A percentile compares a stretch with the other conserved stretches of the same genome.
These are phyloP conservation scores for Mycena alexandri DNA, from an alignment of 768 basidiomycete species.

Conservation along the genomic window DNA sequence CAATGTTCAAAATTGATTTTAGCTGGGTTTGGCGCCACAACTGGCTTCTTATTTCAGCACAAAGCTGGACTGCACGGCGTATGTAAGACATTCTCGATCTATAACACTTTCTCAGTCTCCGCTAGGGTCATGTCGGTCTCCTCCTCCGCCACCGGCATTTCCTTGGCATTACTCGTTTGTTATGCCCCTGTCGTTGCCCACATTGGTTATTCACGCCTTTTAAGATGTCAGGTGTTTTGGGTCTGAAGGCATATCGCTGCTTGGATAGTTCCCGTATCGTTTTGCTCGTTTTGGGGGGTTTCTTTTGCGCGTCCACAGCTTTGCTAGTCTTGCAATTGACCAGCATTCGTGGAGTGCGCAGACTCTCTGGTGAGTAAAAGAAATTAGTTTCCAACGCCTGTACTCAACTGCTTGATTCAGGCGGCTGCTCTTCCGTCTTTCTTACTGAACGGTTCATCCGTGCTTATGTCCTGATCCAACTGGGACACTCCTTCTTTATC, in stretches of 20 bases:
- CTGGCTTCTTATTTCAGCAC: conserved; percentile 61
- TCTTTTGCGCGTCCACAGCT: conserved; percentile 57
- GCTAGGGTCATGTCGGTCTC: conserved; percentile 54
- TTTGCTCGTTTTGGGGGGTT: conserved; percentile 54
- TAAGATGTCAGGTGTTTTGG: conserved; percentile 73
- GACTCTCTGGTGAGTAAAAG: conserved; percentile 59
- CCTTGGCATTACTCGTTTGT: conserved; percentile 57
- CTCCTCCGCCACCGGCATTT: conserved; percentile 50
- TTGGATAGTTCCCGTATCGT: conserved; percentile 71
- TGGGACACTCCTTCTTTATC: conserved; percentile 69
- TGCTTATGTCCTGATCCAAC: conserved; percentile 61
- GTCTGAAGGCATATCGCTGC: conserved; percentile 76
- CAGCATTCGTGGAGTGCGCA: conserved; percentile 52
- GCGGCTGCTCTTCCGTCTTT: conserved; percentile 57
- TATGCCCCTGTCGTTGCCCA: background rate
- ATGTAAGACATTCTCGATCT: conserved; percentile 41
- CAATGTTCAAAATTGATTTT: background rate
- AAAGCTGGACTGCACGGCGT: conserved; percentile 61
- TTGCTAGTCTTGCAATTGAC: conserved; percentile 59
- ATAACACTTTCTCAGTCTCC: conserved; percentile 6
- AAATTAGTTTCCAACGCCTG: background rate
- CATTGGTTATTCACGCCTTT: background rate
- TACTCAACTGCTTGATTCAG: conserved; percentile 44
- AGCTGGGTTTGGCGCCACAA: conserved; percentile 40
- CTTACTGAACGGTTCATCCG: conserved; percentile 51